Percentiles rank a stretch among this genome's conserved stretches.
phyloP scores from a whole-genome alignment of 164 flowering plant species.

The Magnolia changhungtana region DNA sequence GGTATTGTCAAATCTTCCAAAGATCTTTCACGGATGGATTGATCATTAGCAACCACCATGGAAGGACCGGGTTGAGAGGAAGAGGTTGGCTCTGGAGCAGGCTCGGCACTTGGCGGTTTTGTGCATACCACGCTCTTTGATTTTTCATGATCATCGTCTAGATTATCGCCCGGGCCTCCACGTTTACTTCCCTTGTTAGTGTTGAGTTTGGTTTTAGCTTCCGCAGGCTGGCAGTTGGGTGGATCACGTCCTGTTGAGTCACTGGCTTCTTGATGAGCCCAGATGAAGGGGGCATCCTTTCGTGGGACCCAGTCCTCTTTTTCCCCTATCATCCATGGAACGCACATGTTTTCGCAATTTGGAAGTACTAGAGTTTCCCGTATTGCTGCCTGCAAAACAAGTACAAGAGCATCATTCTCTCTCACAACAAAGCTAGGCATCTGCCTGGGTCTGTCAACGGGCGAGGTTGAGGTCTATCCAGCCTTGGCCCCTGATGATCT shows the following conservation, averaged over 20 bases:
- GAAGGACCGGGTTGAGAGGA: slow-evolving; percentile 7
- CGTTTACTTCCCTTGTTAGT: slow-evolving; percentile 11
- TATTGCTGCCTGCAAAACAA: slow-evolving; percentile 64
- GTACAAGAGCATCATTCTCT: not conserved
- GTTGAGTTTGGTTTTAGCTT: slow-evolving; percentile 20
- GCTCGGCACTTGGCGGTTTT: slow-evolving; percentile 15
- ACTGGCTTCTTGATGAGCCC: slow-evolving; percentile 58
- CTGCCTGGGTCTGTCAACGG: too few species aligned
- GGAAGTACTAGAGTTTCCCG: slow-evolving; percentile 86
- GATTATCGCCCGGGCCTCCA: slow-evolving; percentile 9
- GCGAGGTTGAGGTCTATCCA: too few species aligned
- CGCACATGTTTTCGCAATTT: slow-evolving; percentile 64
- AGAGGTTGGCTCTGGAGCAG: slow-evolving; percentile 11
- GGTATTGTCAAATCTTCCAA: slow-evolving; percentile 44
- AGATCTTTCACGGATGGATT: slow-evolving; percentile 23
- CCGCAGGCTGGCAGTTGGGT: slow-evolving; percentile 17
- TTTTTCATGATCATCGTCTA: slow-evolving; percentile 27
- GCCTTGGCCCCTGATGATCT: too few species aligned
- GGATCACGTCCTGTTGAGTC: slow-evolving; percentile 27
- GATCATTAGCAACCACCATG: slow-evolving; percentile 17
- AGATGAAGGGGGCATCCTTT: slow-evolving; percentile 68
- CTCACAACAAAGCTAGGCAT: not conserved
- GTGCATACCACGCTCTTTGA: slow-evolving; percentile 18
- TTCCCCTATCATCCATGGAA: slow-evolving; percentile 96
- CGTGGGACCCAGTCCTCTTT: slow-evolving; percentile 89